Evolutionary conservation across 768 basidiomycete genomes (phyloP), one percentile per base, ranked within the genome.

Genomic region (Russula lepida): DNA sequence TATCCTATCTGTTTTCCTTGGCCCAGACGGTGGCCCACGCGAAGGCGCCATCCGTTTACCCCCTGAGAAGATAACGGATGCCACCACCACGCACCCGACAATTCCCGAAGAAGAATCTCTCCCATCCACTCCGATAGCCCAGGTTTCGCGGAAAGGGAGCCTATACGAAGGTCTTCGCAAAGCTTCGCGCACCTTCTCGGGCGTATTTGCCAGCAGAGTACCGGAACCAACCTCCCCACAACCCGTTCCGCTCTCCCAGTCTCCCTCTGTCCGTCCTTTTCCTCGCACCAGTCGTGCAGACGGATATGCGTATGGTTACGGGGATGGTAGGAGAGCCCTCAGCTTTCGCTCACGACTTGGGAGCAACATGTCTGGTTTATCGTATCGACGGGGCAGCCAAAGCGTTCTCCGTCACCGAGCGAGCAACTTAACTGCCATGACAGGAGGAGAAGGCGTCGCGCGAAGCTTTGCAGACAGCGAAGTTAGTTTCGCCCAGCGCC

Each of bases 11-110:
- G 84, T 92, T 66, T 97, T 98, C 79, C 83, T 99, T 46, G 89
- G 85, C 19, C 85, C 79, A 59, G 94, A 99, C 70, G 97, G 92
- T 56, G 95, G 95, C 11, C 89, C 93, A 17, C 81, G 90, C 56
- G 83, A 89, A 66, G 89, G 92, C 4, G 83, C 86, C 0, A 97
- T 99, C 62, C 85, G 83, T 15, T 82, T 99, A 12, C 79, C 84
- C 3, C 79, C 79, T 0, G 95, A 98, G 73, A 98, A 98, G 48
- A 69, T 68, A 50, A 68, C 69, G 25, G 69, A 71, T 17, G 76
- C 78, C 39, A 13, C 17, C 15, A 76, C 78, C 39, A 13, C 17
- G 27, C 64, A 61, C 28, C 75, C 78, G 15, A 73, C 79, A n/a
- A 85, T 88, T 64, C 82, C 78, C n/a, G 87, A 89, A 68, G 87